Conservation (phyloP, 2,329 filamentous ascomycete genomes). For the Alternaria burnsii region DNA sequence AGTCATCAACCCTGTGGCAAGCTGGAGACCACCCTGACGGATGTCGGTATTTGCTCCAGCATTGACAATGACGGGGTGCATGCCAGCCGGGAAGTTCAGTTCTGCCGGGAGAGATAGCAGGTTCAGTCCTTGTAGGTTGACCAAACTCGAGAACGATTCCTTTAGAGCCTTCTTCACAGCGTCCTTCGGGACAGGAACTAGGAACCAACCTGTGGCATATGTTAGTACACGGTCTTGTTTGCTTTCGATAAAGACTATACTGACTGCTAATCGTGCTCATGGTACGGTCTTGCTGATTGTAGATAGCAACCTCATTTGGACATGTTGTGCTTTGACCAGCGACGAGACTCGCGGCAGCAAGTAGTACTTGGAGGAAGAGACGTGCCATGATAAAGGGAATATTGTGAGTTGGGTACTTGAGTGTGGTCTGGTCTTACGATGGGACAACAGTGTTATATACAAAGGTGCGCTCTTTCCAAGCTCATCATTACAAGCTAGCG, state of each 20-base stretch:
- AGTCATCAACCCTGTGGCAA: slow-evolving; percentile 10
- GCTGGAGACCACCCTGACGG: slow-evolving; percentile 11
- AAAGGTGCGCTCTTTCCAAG: not conserved
- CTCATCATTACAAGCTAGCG: not conserved
- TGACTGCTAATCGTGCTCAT: slow-evolving; percentile 17
- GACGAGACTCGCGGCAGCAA: slow-evolving; percentile 7
- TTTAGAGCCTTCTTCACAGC: slow-evolving; percentile 14
- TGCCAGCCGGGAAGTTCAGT: slow-evolving; percentile 6
- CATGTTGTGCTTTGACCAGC: slow-evolving; percentile 9
- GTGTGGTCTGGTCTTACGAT: not conserved
- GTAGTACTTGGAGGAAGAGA: slow-evolving; percentile 2
- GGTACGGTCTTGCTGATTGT: slow-evolving; percentile 15
- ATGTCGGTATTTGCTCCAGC: slow-evolving; percentile 10
- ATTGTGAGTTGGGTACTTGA: not conserved
- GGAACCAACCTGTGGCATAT: slow-evolving; percentile 8
- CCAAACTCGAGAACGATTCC: slow-evolving; percentile 7
- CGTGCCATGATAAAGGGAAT: slow-evolving; percentile 6
- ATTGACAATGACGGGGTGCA: slow-evolving; percentile 15
- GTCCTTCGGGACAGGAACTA: slow-evolving; percentile 13
- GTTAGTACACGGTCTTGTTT: not conserved
- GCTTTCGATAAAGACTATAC: not conserved
- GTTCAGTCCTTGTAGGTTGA: slow-evolving; percentile 8
- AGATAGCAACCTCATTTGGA: slow-evolving; percentile 19
- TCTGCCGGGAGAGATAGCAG: slow-evolving; percentile 4
- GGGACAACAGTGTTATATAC: slow-evolving; percentile 3